Evolutionary conservation across 2,329 filamentous ascomycete species (phyloP).

Genomic region (Stenocarpella maydis): DNA sequence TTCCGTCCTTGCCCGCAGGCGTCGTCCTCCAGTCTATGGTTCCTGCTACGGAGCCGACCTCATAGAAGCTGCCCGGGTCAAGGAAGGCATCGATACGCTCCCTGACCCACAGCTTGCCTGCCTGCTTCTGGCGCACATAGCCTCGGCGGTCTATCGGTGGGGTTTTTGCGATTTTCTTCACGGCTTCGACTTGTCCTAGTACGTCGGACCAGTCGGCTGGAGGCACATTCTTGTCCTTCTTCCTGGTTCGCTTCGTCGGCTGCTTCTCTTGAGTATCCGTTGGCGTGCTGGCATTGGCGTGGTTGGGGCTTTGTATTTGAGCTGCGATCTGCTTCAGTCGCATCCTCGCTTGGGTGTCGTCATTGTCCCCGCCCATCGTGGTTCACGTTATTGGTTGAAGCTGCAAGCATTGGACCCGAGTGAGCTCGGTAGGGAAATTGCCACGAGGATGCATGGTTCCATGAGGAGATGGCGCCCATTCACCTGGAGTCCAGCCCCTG

Average conservation of each 20-base stretch:
- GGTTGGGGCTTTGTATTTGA: conserved; percentile 45
- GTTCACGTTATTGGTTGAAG: not conserved
- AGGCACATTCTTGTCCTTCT: conserved; percentile 49
- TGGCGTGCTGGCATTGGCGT: not conserved
- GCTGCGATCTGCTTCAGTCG: conserved; percentile 57
- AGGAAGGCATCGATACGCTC: conserved; percentile 67
- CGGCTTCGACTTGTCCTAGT: conserved; percentile 60
- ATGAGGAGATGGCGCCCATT: not conserved
- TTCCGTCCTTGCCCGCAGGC: conserved; percentile 51
- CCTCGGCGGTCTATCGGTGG: conserved; percentile 62
- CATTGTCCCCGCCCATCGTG: conserved; percentile 1
- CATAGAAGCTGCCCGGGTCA: conserved; percentile 62
- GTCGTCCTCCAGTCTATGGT: conserved; percentile 65
- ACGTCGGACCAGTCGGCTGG: conserved; percentile 70
- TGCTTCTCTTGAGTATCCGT: not conserved
- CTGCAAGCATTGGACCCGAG: not conserved
- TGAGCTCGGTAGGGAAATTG: not conserved
- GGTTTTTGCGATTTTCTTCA: conserved; percentile 61
- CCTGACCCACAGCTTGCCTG: conserved; percentile 71
- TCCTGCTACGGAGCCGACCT: conserved; percentile 68
- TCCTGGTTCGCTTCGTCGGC: conserved; percentile 42
- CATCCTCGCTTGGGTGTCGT: conserved; percentile 45
- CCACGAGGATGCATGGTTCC: not conserved
- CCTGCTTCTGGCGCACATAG: conserved; percentile 69
- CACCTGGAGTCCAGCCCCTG: not conserved